phyloP scores from a whole-genome alignment of 83 land plant species.

The Diphasiastrum complanatum region DNA sequence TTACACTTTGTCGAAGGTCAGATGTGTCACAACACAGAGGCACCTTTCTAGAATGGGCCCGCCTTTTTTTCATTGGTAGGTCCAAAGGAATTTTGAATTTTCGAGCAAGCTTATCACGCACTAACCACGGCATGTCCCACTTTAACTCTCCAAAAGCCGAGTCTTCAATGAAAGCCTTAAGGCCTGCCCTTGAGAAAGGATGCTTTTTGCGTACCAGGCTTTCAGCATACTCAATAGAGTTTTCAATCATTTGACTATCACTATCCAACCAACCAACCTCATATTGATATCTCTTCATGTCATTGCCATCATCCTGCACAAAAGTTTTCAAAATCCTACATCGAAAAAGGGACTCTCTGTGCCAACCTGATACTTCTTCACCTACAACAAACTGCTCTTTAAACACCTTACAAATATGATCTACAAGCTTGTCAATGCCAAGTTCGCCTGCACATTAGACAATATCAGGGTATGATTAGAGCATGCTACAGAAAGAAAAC shows the following conservation, averaged over 20 bases:
- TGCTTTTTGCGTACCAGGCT: slow-evolving; percentile 54
- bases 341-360: slow-evolving; percentile 23
- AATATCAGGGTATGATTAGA: no score
- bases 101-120: slow-evolving; percentile 59
- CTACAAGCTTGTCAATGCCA: slow-evolving; percentile 53
- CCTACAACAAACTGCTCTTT: slow-evolving; percentile 52
- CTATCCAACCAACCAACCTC: slow-evolving; percentile 69
- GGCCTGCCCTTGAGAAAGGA: slow-evolving; percentile 52
- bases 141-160: slow-evolving; percentile 51
- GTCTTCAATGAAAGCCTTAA: slow-evolving; percentile 71
- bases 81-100: slow-evolving; percentile 51
- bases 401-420: slow-evolving; percentile 37
- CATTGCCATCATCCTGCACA: slow-evolving; percentile 16
- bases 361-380: slow-evolving; percentile 46
- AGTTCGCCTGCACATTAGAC: slow-evolving; percentile 70
- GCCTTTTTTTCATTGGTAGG: slow-evolving; percentile 45
- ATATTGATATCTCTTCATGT: slow-evolving; percentile 28
- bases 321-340: slow-evolving; percentile 66
- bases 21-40: not conserved
- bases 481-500: no score
- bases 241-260: slow-evolving; percentile 21
- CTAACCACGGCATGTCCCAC: slow-evolving; percentile 56
- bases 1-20: no score
- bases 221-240: slow-evolving; percentile 28
- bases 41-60: slow-evolving; percentile 22